Base-by-base conservation (phyloP, 768 basidiomycete species). In the Tylopilus rubrobrunneus region DNA sequence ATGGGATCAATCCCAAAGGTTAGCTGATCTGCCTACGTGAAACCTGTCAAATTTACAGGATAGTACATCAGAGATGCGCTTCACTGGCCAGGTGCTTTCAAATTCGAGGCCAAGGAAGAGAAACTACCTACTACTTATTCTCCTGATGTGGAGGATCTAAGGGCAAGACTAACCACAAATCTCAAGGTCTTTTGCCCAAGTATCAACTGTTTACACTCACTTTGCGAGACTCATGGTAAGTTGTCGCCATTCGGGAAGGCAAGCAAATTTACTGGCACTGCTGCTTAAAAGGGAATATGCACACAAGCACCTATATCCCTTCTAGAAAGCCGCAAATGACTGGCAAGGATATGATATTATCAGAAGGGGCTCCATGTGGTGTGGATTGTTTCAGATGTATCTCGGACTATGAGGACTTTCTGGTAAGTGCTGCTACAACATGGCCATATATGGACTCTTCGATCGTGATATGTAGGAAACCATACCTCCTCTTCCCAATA, bases 1-100 rank as follows among this genome's bases (percentile, higher is more conserved):
- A 2, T 78, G 76, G 75, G 72, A 74, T 2, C 56, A 56, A 7
- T 60, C 62, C 7, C 79, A 82, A 59, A 72, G 80, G 80, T 76
- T 21, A 37, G 65, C 55, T 12, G 4, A 29, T 19, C 10, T 28
- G 7, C 15, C 0, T 11, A 2, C 7, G 5, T 28, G 2, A 45
- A 7, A 39, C 45, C 48, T 11, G 28, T 2, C n/a, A 43, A 10
- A 25, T 36, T 15, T 2, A 29, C 10, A 23, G 40, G 36, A 52
- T 42, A 25, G 2, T 15, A n/a, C 37, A 12, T 41, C 52, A 78
- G 77, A 33, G 78, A 79, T 56, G 50, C 45, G 31, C 67, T 76
- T 37, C 61, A 64, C 28, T 78, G 76, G 76, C 73, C 72, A 0
- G 70, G 70, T 10, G 55, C 51, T 1, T 59, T 44, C 25, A 43